A percentile compares a stretch with the other conserved stretches of the same genome.
Evolutionary conservation across 345 rosid genomes (phyloP).

Genomic region (Syzygium oleosum): DNA sequence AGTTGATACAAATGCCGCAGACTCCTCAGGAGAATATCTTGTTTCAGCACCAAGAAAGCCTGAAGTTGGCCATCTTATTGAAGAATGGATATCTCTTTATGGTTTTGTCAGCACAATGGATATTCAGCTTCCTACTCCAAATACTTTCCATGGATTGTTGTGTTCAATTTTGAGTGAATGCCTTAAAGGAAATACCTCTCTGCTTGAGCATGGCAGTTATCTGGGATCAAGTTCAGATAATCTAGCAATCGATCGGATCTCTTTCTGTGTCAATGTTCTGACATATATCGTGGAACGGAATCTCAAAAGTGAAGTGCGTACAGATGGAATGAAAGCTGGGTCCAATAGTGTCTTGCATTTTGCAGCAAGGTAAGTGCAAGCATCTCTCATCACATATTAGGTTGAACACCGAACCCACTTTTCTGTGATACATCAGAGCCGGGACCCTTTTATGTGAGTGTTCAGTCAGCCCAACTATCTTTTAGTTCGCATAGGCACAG

Average conservation of each 20-base stretch:
- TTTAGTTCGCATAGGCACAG: not conserved
- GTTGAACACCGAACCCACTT: not conserved
- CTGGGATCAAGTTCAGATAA: conserved; percentile 9
- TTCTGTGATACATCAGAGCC: not conserved
- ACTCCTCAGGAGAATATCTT: conserved; percentile 10
- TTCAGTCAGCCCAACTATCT: not conserved
- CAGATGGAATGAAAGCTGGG: conserved; percentile 1
- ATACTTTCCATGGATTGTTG: conserved; percentile 15
- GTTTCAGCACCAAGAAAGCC: conserved; percentile 6
- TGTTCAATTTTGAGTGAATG: conserved; percentile 20
- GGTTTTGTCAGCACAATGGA: conserved; percentile 11
- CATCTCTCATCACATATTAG: not conserved
- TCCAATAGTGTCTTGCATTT: conserved; percentile 8
- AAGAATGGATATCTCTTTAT: conserved; percentile 41
- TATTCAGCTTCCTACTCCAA: conserved; percentile 4
- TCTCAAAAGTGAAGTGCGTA: conserved; percentile 9
- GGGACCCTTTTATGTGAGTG: not conserved
- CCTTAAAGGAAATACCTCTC: conserved; percentile 12
- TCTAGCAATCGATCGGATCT: conserved; percentile 10
- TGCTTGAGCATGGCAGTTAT: conserved; percentile 6
- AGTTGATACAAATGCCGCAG: not conserved
- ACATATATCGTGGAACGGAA: conserved; percentile 21
- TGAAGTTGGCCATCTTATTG: conserved; percentile 20
- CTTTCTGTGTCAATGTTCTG: conserved; percentile 23
- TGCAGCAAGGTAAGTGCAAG: conserved; percentile 28